Evolutionary conservation across 306 rosid genomes (phyloP).

Genomic region (Rosa lucieae): DNA sequence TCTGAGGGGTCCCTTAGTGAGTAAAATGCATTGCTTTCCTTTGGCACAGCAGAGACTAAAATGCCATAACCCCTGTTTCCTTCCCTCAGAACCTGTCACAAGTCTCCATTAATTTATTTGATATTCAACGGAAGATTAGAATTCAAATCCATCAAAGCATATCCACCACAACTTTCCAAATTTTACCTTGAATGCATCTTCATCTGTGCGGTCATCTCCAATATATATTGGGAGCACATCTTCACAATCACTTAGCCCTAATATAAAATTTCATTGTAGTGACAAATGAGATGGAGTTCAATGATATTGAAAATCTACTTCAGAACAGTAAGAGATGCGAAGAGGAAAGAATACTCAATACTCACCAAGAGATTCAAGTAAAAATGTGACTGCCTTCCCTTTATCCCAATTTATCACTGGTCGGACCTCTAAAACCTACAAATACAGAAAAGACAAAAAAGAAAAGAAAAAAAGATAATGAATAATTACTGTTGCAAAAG

Average conservation of each 20-base stretch:
- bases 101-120: background rate
- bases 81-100: constrained; percentile 72
- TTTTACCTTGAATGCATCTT: constrained; percentile 90
- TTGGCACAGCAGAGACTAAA: constrained; percentile 72
- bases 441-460: background rate
- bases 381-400: constrained; percentile 93
- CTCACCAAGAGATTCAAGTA: constrained; percentile 93
- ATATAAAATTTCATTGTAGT: constrained; percentile 32
- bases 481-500: background rate
- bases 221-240: constrained; percentile 93
- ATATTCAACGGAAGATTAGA: constrained; percentile 1
- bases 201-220: constrained; percentile 94
- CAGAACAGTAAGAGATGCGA: background rate
- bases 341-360: background rate
- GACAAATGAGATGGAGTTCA: constrained; percentile 17
- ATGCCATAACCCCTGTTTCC: constrained; percentile 76
- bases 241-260: constrained; percentile 66
- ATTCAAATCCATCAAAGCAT: constrained; percentile 3
- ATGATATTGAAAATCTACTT: background rate
- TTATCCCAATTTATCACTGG: constrained; percentile 94
- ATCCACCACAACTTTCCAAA: background rate
- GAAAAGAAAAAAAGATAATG: background rate
- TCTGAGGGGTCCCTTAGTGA: constrained; percentile 88
- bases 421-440: constrained; percentile 93
- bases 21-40: constrained; percentile 80